These are phyloP conservation scores for Aspergillus unguis DNA, from an alignment of 2,329 filamentous ascomycete genomes.

Conservation along the genomic window DNA sequence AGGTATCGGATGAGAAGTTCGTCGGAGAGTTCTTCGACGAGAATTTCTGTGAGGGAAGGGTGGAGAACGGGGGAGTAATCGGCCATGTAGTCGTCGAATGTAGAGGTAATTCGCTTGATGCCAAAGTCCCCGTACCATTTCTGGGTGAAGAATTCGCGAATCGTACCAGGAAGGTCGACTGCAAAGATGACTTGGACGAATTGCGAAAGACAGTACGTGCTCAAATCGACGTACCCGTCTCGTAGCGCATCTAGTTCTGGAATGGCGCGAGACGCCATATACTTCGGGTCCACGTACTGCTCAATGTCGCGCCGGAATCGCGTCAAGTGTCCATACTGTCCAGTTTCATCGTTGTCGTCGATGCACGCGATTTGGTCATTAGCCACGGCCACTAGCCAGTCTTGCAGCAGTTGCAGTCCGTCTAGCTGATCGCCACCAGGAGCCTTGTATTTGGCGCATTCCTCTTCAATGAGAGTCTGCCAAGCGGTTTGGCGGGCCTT, in stretches of 20 bases:
- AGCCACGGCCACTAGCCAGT: slow-evolving; percentile 94
- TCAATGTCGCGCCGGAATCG: slow-evolving; percentile 83
- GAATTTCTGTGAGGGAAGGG: slow-evolving; percentile 81
- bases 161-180: slow-evolving; percentile 80
- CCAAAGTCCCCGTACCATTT: slow-evolving; percentile 83
- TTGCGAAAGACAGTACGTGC: slow-evolving; percentile 83
- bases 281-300: slow-evolving; percentile 73
- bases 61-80: slow-evolving; percentile 85
- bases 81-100: slow-evolving; percentile 88
- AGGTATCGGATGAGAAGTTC: slow-evolving; percentile 87
- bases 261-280: slow-evolving; percentile 68
- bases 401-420: slow-evolving; percentile 68
- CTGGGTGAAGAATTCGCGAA: slow-evolving; percentile 85
- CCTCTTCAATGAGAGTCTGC: slow-evolving; percentile 84
- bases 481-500: slow-evolving; percentile 78
- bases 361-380: slow-evolving; percentile 99
- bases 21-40: slow-evolving; percentile 89
- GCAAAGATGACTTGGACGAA: slow-evolving; percentile 86
- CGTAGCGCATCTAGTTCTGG: slow-evolving; percentile 71
- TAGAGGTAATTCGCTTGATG: slow-evolving; percentile 91
- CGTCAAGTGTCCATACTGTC: slow-evolving; percentile 76
- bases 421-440: slow-evolving; percentile 53
- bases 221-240: slow-evolving; percentile 92
- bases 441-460: slow-evolving; percentile 69
- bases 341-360: slow-evolving; percentile 76